Evolutionary conservation across 2,329 filamentous ascomycete species (phyloP).

Genomic region (Aspergillus ustus): DNA sequence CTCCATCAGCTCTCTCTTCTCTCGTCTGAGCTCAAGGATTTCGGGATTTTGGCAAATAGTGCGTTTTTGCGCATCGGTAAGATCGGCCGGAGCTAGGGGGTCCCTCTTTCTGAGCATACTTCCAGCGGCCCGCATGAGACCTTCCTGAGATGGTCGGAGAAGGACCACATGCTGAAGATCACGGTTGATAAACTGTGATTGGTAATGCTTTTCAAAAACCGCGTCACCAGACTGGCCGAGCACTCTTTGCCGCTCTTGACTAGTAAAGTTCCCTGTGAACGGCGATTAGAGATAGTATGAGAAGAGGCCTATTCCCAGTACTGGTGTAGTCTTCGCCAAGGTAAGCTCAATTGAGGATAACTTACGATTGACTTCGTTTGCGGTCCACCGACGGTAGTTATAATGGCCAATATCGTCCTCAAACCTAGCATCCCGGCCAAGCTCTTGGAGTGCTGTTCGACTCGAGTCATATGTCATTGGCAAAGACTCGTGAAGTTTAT

Average conservation of each 20-base stretch:
- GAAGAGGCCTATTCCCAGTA: slow-evolving; percentile 2
- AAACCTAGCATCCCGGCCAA: slow-evolving; percentile 31
- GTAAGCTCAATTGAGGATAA: slow-evolving; percentile 14
- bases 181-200: slow-evolving; percentile 31
- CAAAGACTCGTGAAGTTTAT: slow-evolving; percentile 28
- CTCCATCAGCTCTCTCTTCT: slow-evolving; percentile 27
- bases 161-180: slow-evolving; percentile 35
- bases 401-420: slow-evolving; percentile 35
- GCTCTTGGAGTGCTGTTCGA: slow-evolving; percentile 28
- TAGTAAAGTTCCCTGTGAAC: slow-evolving; percentile 31
- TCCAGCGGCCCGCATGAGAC: slow-evolving; percentile 25
- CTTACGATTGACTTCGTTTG: slow-evolving; percentile 35
- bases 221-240: slow-evolving; percentile 29
- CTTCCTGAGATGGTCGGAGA: slow-evolving; percentile 31
- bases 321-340: not conserved
- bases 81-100: slow-evolving; percentile 24
- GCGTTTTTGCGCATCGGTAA: slow-evolving; percentile 26
- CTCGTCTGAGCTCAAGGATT: slow-evolving; percentile 28
- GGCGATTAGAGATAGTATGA: slow-evolving; percentile 18
- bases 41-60: slow-evolving; percentile 26
- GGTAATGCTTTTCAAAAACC: slow-evolving; percentile 34
- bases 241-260: slow-evolving; percentile 33
- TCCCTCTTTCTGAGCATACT: slow-evolving; percentile 36
- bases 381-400: slow-evolving; percentile 32
- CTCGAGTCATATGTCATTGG: slow-evolving; percentile 33